phyloP scores from a whole-genome alignment of 1,284 basidiomycete species.

The Leccinum laetum region DNA sequence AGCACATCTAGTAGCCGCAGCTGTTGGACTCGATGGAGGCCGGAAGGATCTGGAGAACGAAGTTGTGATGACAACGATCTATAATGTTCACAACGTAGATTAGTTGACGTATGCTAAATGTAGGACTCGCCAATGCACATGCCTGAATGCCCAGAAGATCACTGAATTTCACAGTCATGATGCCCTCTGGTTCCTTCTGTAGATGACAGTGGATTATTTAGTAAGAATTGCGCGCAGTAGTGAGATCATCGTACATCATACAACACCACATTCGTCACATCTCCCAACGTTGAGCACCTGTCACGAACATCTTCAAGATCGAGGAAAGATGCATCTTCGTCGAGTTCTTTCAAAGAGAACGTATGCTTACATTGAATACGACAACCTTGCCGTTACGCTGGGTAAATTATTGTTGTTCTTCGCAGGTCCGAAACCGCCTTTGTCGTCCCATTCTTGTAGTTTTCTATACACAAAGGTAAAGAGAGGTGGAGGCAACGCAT shows the following conservation, averaged over 20 bases:
- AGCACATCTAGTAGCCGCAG: no score
- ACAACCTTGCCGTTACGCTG: no score
- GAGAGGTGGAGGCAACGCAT: neutral
- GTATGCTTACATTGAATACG: no score
- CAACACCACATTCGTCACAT: slow-evolving; percentile 93
- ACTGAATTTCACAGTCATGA: slow-evolving; percentile 97
- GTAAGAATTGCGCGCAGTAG: neutral
- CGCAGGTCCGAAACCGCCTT: no score
- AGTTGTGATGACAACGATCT: no score
- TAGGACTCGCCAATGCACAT: no score
- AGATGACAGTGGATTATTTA: slow-evolving; percentile 3
- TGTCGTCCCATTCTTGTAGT: slow-evolving; percentile 84
- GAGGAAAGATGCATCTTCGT: slow-evolving; percentile 44
- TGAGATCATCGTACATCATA: slow-evolving; percentile 64
- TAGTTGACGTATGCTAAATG: no score
- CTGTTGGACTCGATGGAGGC: no score
- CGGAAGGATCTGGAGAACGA: no score
- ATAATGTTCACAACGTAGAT: no score
- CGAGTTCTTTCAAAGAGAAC: no score
- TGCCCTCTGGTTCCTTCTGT: slow-evolving; percentile 90
- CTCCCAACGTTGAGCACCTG: slow-evolving; percentile 87
- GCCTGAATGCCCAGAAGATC: slow-evolving; percentile 51
- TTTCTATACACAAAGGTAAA: slow-evolving; percentile 44
- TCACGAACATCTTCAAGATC: slow-evolving; percentile 76
- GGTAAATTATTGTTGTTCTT: no score